Evolutionary conservation across 2,329 filamentous ascomycete genomes (phyloP).

Genomic region (Nannizzia gypsea): DNA sequence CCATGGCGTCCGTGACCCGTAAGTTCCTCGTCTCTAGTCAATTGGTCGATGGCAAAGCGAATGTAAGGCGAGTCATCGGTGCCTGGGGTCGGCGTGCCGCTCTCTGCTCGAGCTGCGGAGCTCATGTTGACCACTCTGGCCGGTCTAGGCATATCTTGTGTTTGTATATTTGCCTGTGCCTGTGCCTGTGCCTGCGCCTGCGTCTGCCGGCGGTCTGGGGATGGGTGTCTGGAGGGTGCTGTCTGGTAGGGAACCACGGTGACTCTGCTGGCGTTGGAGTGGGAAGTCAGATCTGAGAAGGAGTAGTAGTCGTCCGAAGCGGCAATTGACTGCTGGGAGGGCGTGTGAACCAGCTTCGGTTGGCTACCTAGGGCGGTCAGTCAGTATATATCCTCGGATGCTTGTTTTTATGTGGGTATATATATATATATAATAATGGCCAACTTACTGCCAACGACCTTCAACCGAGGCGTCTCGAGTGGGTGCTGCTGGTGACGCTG

Average conservation of each 20-base stretch:
- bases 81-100: conserved; percentile 53
- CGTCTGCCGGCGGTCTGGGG: conserved; percentile 13
- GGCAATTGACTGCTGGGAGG: conserved; percentile 37
- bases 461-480: conserved; percentile 10
- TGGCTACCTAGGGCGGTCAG: conserved; percentile 26
- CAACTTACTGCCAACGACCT: conserved; percentile 12
- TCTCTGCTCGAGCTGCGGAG: conserved; percentile 16
- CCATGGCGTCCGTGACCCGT: conserved; percentile 43
- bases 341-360: conserved; percentile 33
- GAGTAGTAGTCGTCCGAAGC: conserved; percentile 41
- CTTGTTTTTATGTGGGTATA: not conserved
- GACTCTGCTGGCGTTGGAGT: conserved; percentile 27
- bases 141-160: not conserved
- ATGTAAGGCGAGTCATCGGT: conserved; percentile 80
- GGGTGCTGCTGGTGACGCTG: not conserved
- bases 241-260: conserved; percentile 35
- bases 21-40: conserved; percentile 62
- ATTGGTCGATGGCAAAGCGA: conserved; percentile 75
- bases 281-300: conserved; percentile 33
- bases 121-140: not conserved
- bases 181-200: conserved; percentile 6
- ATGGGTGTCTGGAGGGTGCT: conserved; percentile 27
- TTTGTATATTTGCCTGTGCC: not conserved
- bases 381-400: not conserved
- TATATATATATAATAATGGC: no score